Percentiles rank a stretch among this genome's conserved stretches.
Evolutionary conservation across 768 basidiomycete species (phyloP).

Genomic region (Hericium alpestre): DNA sequence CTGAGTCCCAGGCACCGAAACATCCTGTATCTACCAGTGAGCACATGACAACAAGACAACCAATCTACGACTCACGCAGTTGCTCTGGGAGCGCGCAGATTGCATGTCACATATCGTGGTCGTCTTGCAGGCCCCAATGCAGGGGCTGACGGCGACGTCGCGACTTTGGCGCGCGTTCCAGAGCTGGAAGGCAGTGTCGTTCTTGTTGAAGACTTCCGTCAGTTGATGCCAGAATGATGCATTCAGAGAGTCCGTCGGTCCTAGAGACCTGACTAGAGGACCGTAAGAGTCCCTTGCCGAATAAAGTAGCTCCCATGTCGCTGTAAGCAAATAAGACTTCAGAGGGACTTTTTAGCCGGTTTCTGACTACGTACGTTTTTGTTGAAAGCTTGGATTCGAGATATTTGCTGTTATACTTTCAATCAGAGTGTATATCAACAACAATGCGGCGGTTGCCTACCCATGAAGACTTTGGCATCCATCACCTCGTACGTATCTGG

Average conservation of each 20-base stretch:
- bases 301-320: slow-evolving; percentile 22
- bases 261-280: slow-evolving; percentile 12
- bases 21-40: too few species aligned
- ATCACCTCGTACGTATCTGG: slow-evolving; percentile 58
- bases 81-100: neutral
- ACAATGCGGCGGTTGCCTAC: slow-evolving; percentile 21
- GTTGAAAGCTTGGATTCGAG: slow-evolving; percentile 34
- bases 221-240: slow-evolving; percentile 53
- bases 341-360: too few species aligned
- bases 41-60: too few species aligned
- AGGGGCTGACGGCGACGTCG: slow-evolving; percentile 25
- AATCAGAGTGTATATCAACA: too few species aligned
- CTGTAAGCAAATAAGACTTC: slow-evolving; percentile 15
- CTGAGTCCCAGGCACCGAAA: too few species aligned
- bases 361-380: slow-evolving; percentile 25
- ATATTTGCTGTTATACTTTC: slow-evolving; percentile 22
- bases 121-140: slow-evolving; percentile 29
- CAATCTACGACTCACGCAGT: neutral
- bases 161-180: slow-evolving; percentile 36
- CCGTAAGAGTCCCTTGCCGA: neutral
- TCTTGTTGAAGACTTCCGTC: slow-evolving; percentile 40
- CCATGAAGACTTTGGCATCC: slow-evolving; percentile 41
- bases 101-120: slow-evolving; percentile 34
- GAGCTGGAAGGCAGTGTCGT: slow-evolving; percentile 34
- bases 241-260: slow-evolving; percentile 28